Evolutionary conservation across 1,284 basidiomycete species (phyloP), one percentile per base, ranked within the genome.

Genomic region (Anthracocystis setariae): DNA sequence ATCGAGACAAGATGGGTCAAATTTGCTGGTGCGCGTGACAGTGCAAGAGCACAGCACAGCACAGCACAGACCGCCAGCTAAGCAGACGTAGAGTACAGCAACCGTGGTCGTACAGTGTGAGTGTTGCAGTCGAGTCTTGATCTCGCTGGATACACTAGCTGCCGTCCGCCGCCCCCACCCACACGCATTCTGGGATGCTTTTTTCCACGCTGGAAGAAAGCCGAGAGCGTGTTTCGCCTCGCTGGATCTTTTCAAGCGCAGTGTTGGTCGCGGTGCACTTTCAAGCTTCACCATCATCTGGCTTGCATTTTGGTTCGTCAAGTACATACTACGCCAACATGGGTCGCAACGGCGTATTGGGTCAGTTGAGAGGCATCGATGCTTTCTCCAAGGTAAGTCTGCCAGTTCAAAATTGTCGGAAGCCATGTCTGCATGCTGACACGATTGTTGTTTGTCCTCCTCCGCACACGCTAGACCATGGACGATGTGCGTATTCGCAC

Each of bases 301-400:
- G n/a, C n/a, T n/a, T n/a, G n/a, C n/a, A n/a, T n/a, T n/a, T n/a
- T n/a, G n/a, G n/a, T n/a, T n/a, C n/a, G n/a, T n/a, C n/a, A n/a
- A n/a, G n/a, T n/a, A n/a, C n/a, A n/a, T n/a, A n/a, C n/a, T n/a
- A 20, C 27, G 46, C 3, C 39, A 61, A 49, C n/a, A 77, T 77
- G 75, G 75, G 75, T 21, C 53, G 38, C 32, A 75, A 77, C 56
- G 75, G 75, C 51, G 42, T 75, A 8, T 67, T 77, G 18, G 77
- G 78, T 24, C 73, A 76, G 21, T 59, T 83, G 54, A 81, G 76
- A 49, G 84, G 83, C 83, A 88, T 98, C 67, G 94, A 98, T 87
- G 95, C 94, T 84, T 98, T 98, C 86, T 94, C 94, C 72, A 98
- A 97, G 90, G 94, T 94, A 80, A 77, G 86, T 46, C 7, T 23